Evolutionary conservation across 1,284 basidiomycete genomes (phyloP).

Genomic region (Leccinum griseonigrum): DNA sequence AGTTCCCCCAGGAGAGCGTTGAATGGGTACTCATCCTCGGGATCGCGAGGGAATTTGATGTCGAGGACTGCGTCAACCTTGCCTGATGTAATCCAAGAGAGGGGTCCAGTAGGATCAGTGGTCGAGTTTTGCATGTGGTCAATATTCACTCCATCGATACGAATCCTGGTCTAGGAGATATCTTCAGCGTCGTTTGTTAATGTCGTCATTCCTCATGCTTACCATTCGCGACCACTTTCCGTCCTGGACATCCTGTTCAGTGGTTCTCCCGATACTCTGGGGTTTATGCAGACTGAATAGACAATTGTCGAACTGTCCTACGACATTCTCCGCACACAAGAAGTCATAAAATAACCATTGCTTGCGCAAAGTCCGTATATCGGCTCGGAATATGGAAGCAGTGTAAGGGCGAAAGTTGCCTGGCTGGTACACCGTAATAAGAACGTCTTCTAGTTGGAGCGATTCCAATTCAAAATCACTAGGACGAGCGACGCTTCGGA

Average conservation of each 20-base stretch:
- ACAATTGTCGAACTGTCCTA: constrained; percentile 98
- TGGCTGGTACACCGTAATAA: constrained; percentile 95
- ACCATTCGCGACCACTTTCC: constrained; percentile 90
- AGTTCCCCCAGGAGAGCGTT: constrained; percentile 91
- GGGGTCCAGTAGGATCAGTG: constrained; percentile 75
- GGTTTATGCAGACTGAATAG: constrained; percentile 96
- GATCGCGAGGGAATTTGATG: constrained; percentile 92
- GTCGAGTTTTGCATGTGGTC: constrained; percentile 92
- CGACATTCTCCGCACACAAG: constrained; percentile 88
- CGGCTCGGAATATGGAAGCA: constrained; percentile 94
- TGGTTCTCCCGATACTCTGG: constrained; percentile 92
- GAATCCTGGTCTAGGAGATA: constrained; percentile 75
- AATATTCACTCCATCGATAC: constrained; percentile 95
- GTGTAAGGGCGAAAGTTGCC: constrained; percentile 92
- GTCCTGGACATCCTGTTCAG: constrained; percentile 78
- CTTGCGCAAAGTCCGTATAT: constrained; percentile 82
- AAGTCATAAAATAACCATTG: constrained; percentile 97
- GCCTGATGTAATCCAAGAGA: constrained; percentile 96
- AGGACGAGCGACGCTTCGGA: constrained; percentile 68
- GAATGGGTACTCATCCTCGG: constrained; percentile 73
- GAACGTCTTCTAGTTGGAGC: constrained; percentile 87
- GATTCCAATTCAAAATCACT: constrained; percentile 95
- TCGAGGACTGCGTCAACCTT: constrained; percentile 97
- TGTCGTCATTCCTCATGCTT: constrained; percentile 22
- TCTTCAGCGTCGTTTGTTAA: constrained; percentile 6